Base-by-base conservation (phyloP, 768 basidiomycete genomes). In the Clitopilus hobsonii region DNA sequence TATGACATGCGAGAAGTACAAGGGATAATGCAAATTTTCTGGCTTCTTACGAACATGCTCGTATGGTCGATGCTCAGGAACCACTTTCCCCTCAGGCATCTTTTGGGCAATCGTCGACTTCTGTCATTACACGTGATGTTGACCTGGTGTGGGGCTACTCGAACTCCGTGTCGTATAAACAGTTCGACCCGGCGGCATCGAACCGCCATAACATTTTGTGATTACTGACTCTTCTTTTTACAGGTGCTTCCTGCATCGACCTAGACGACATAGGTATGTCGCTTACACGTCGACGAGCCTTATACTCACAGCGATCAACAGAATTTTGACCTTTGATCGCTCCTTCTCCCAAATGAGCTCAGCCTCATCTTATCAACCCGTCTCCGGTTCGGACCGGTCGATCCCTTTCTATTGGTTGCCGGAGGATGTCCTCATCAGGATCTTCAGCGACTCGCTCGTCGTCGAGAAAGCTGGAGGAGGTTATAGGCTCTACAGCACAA, bases 351-450 rank as follows among this genome's bases (percentile, higher is more conserved):
- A 18, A 45, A 45, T 45, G 41, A 45, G 41, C 41, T 23, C 41
- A 20, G 41, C n/a, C 41, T 45, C 41, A 45, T 45, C 41, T 18
- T 45, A 45, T 45, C 41, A 45, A 45, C 41, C 41, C 41, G 41
- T 45, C 41, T 23, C 41, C 41, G 14, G 18, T 45, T 45, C 41
- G 41, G 41, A 45, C 41, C 41, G 41, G 41, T 45, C 41, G 41
- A 45, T 45, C 41, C 41, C 41, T 45, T 45, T 45, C 11, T 45
- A 45, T 45, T 45, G 41, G 41, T 45, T 45, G 11, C 41, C 41
- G 41, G 41, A 45, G 41, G 41, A 45, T 45, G 41, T 45, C n/a
- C 22, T 45, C n/a, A 45, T 45, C 41, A 45, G 22, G 41, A 45
- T 45, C 41, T 45, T 45, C 41, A 45, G 18, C 14, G 18, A 45